Base-by-base conservation (phyloP, 176 grass and related monocot species). In the Carex myosuroides region DNA sequence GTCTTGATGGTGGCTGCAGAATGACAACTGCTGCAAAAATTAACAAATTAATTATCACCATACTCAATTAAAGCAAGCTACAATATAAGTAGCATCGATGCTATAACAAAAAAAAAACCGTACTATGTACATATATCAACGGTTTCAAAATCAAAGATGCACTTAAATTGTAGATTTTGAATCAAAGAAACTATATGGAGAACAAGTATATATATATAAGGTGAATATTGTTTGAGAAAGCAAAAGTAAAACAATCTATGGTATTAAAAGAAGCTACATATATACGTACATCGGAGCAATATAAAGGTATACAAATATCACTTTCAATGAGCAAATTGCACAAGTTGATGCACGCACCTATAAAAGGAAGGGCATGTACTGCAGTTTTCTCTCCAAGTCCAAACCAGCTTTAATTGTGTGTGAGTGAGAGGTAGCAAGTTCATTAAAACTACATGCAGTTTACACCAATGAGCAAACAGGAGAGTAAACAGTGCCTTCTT, bases 381-480 rank as follows among this genome's bases (percentile, higher is more conserved):
- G 6, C 52, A 33, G 12, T 24, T 33, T 26, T 78, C 50, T 57
- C 46, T 76, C 21, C 48, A 77, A 56, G 24, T 77, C 26, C 73
- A 24, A 54, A 26, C 56, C 21, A 76, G 13, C 14, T 54, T 46
- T 26, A 26, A 1, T 26, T 77, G 50, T 44, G 8, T 5, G 73
- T 30, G 5, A 56, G 14, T 33, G 46, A 32, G 22, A 77, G 24
- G 21, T 32, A 76, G 13, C 13, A 1, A 57, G 26, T 78, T 71
- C 10, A 44, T 56, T 78, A 32, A 52, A 13, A 57, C 14, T 22
- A n/a, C 13, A 33, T 78, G 52, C 73, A 78, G 41, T 24, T 73
- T 24, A 74, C 70, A 74, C 50, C 48, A 57, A 56, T 57, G 73
- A 78, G 48, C 73, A 78, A 78, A 55, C 14, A 78, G 26, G 52